phyloP scores from a whole-genome alignment of 352 stramenopile species.

The Phytophthora citrophthora region DNA sequence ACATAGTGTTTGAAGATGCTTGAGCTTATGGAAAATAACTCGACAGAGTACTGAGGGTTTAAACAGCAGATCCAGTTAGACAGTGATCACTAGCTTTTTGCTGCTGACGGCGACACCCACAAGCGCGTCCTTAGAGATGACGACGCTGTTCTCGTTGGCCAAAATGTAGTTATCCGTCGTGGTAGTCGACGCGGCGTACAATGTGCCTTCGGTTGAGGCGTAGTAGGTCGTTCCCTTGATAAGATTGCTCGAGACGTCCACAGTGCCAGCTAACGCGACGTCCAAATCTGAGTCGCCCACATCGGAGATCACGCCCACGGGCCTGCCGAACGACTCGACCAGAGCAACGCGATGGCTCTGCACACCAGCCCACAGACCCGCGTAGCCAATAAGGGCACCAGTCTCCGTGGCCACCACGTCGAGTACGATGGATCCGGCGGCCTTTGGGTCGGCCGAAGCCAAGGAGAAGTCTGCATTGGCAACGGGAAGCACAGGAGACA shows the following conservation, averaged over 20 bases:
- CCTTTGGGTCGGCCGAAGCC: constrained; percentile 55
- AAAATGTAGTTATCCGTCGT: constrained; percentile 68
- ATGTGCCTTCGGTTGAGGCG: constrained; percentile 62
- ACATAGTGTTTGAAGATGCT: constrained; percentile 2
- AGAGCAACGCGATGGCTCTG: constrained; percentile 77
- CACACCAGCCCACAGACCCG: constrained; percentile 54
- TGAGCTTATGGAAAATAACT: constrained; percentile 8
- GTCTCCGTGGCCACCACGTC: constrained; percentile 61
- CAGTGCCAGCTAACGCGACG: constrained; percentile 66
- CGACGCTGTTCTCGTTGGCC: constrained; percentile 69
- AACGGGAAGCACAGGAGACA: constrained; percentile 68
- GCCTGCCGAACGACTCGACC: constrained; percentile 74
- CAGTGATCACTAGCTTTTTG: constrained; percentile 67
- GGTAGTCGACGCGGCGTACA: constrained; percentile 57
- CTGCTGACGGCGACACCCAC: constrained; percentile 71
- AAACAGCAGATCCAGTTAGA: constrained; percentile 34
- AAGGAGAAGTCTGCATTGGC: constrained; percentile 79
- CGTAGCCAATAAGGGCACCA: constrained; percentile 64
- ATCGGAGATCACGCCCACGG: constrained; percentile 75
- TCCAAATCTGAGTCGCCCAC: constrained; percentile 56
- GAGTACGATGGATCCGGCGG: constrained; percentile 57
- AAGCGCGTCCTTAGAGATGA: constrained; percentile 80
- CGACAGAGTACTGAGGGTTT: constrained; percentile 11
- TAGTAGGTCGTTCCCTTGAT: constrained; percentile 69
- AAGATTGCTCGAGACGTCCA: constrained; percentile 52